Base-by-base conservation (phyloP, 2,329 filamentous ascomycete genomes). In the Phoma herbarum region DNA sequence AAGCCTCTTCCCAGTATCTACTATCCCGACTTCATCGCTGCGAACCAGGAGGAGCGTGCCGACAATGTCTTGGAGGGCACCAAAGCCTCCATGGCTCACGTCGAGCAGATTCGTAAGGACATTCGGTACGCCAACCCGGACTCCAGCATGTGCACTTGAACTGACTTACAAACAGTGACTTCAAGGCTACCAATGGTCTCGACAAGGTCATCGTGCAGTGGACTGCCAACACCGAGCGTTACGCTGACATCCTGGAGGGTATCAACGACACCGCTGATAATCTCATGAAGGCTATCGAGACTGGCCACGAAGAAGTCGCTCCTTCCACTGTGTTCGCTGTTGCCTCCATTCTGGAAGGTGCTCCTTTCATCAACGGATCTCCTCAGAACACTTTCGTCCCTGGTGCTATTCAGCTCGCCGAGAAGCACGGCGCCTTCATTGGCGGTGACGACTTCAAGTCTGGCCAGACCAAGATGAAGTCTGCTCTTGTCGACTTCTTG, bases 401-500 rank as follows among this genome's bases (percentile, higher is more conserved):
- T 9, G 95, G 95, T 73, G 91, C 90, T 60, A 89, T 98, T 68
- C 85, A 94, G 75, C 88, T 99, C 58, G 95, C 95, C 22, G 91
- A 96, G 83, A 85, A 90, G 79, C 88, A 96, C 79, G 85, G 86
- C 57, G 88, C 93, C 62, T 99, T 96, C 83, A 93, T 99, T 72
- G 95, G 95, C 59, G 95, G 95, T 66, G 95, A 99, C 73, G 95
- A 99, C 82, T 99, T 99, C 89, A 99, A 99, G 84, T 98, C 95
- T 63, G 95, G 95, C 63, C 95, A 99, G 85, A 99, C 95, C 78
- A 99, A 99, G 88, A 99, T 99, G 95, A 99, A 99, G 84, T 98
- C 95, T 60, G 95, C 95, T 20, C 88, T 99, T 28, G 95, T 98
- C 44, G 95, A 99, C 81, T 99, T 99, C 83, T 82, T 99, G 77